A percentile compares a stretch with the other conserved stretches of the same genome.
Conservation (phyloP, 2,329 filamentous ascomycete species). For the Aureobasidium namibiae region DNA sequence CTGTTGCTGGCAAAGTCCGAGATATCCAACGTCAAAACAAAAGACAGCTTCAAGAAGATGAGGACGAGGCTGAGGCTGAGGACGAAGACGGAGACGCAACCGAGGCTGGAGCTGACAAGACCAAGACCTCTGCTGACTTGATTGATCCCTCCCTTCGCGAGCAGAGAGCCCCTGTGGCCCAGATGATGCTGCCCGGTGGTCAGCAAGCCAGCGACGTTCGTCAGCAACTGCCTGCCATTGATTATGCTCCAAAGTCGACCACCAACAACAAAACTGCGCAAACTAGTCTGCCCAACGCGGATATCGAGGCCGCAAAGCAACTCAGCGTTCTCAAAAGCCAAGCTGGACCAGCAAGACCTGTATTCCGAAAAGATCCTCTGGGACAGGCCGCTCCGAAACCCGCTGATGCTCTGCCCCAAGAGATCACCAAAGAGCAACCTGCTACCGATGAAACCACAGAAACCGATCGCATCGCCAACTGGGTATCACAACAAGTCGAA, state of each 20-base stretch:
- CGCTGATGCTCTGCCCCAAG: not conserved
- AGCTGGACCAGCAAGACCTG: not conserved
- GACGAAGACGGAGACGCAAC: too few relatives aligned
- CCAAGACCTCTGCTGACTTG: not conserved
- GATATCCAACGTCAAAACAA: conserved; percentile 1
- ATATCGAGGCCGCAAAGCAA: conserved; percentile 3
- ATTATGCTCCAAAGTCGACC: not conserved
- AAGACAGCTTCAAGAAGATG: not conserved
- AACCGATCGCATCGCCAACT: not conserved
- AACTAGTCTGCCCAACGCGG: not conserved
- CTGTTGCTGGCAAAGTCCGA: not conserved
- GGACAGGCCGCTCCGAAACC: not conserved
- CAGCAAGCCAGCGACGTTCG: not conserved
- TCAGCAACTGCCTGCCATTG: not conserved
- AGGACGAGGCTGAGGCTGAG: not conserved
- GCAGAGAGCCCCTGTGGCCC: not conserved
- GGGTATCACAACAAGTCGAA: conserved; percentile 3
- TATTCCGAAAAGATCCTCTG: not conserved
- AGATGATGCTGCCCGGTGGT: not conserved
- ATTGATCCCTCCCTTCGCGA: conserved; percentile 1
- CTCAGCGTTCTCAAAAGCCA: not conserved
- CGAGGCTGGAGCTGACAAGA: not conserved
- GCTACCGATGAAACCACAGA: not conserved
- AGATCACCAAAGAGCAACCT: not conserved
- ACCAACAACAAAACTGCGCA: not conserved